Base-by-base conservation (phyloP, 495 filamentous ascomycete genomes). In the Aspergillus sparsus region DNA sequence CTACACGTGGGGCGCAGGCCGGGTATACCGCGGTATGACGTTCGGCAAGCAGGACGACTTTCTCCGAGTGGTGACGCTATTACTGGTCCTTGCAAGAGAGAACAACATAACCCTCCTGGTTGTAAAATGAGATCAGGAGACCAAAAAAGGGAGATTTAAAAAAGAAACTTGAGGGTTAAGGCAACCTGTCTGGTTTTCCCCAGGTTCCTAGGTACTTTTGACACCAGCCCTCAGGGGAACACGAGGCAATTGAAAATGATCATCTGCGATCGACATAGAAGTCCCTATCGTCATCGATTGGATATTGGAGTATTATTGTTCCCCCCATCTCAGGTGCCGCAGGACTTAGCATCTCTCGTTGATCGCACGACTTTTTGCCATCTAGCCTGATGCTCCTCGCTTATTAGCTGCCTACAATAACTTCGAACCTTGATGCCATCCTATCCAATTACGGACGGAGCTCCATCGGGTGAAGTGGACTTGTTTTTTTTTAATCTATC, bases 11-110 rank as follows among this genome's bases (percentile, higher is more conserved):
- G 61, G 66, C 64, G 56, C 62, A 54, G 50, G 31, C 56, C 65
- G 56, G 50, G 63, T 64, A 66, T 53, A 61, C 68, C 70, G 61
- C 57, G 65, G 62, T 64, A 64, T 61, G 58, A 67, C 65, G 65
- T 67, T 59, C 61, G 62, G 65, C 58, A 61, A 44, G 18, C n/a
- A 33, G 15, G 63, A 32, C 42, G 55, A 44, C 35, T 53, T 62
- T 59, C 41, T 41, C 41, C 53, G 44, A 50, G 33, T 55, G 51
- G 42, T 57, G 54, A 66, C 55, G 59, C 56, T 34, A 53, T 53
- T 44, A 56, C 54, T 35, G 15, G 41, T 53, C 42, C 42, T 49
- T 27, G 36, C 32, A 51, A 42, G 56, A 42, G 39, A 60, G 21
- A 13, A 6, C 10, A 31, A 50, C 51, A 33, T 42, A 45, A 49